phyloP scores from a whole-genome alignment of 441 rosid species.

The Francoa sonchifolia region DNA sequence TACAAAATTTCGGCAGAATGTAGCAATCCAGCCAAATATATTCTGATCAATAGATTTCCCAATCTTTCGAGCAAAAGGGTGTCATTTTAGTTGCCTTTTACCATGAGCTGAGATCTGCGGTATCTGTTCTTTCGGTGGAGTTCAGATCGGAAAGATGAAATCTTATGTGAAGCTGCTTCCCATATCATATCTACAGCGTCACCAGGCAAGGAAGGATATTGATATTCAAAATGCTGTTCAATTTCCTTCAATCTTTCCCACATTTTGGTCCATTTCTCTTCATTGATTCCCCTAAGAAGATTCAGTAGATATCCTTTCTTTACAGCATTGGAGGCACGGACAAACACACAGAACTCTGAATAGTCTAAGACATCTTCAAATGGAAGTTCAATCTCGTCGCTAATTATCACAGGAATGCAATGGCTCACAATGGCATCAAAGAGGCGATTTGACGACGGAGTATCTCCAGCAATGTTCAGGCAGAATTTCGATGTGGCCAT shows the following conservation, averaged over 20 bases:
- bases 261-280: constrained; percentile 50
- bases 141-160: constrained; percentile 22
- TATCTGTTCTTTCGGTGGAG: constrained; percentile 41
- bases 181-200: constrained; percentile 76
- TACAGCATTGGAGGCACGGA: constrained; percentile 49
- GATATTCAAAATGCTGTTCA: constrained; percentile 36
- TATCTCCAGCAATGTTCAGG: constrained; percentile 71
- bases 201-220: constrained; percentile 42
- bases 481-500: constrained; percentile 75
- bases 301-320: constrained; percentile 41
- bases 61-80: not conserved
- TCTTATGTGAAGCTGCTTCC: constrained; percentile 43
- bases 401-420: constrained; percentile 69
- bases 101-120: constrained; percentile 16
- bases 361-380: constrained; percentile 70
- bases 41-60: not conserved
- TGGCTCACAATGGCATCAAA: constrained; percentile 66
- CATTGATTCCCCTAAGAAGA: constrained; percentile 41
- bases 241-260: constrained; percentile 56
- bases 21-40: constrained; percentile 1
- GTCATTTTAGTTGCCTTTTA: constrained; percentile 7
- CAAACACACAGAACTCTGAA: constrained; percentile 48
- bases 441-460: constrained; percentile 78
- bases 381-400: constrained; percentile 68
- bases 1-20: constrained; percentile 2